These are phyloP conservation scores for Phytophthora europaea DNA, from an alignment of 352 stramenopile species.

Conservation along the genomic window DNA sequence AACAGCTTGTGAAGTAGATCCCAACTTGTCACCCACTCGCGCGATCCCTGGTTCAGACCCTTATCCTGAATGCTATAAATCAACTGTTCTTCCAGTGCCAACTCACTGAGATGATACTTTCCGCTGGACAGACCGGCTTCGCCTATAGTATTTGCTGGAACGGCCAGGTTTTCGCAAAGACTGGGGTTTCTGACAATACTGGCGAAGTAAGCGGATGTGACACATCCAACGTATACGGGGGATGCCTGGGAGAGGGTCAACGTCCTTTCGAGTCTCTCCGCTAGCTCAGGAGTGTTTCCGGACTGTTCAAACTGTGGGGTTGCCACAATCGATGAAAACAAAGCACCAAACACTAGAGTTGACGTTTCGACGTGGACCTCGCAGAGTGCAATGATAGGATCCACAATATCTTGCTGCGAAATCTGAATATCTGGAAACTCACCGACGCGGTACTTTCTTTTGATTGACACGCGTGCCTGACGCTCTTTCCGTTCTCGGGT, in stretches of 20 bases:
- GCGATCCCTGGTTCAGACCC: conserved; percentile 6
- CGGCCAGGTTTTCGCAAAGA: conserved; percentile 40
- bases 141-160: conserved; percentile 56
- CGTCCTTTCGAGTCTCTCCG: conserved; percentile 27
- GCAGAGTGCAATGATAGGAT: conserved; percentile 73
- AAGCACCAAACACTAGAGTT: conserved; percentile 47
- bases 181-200: conserved; percentile 45
- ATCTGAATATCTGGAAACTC: conserved; percentile 89
- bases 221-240: conserved; percentile 42
- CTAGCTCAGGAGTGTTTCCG: conserved; percentile 16
- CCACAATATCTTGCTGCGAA: conserved; percentile 68
- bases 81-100: conserved; percentile 75
- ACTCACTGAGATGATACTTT: conserved; percentile 65
- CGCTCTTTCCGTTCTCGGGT: conserved; percentile 61
- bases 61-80: conserved; percentile 38
- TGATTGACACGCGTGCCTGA: conserved; percentile 67
- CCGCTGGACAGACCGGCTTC: conserved; percentile 70
- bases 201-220: conserved; percentile 64
- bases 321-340: conserved; percentile 60
- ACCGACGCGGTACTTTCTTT: conserved; percentile 72
- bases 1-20: conserved; percentile 85
- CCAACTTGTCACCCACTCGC: conserved; percentile 52
- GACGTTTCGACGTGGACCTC: conserved; percentile 58
- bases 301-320: conserved; percentile 46
- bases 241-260: conserved; percentile 40